Conservation (phyloP, 441 rosid species). For the Pelargonium myrrhifolium region DNA sequence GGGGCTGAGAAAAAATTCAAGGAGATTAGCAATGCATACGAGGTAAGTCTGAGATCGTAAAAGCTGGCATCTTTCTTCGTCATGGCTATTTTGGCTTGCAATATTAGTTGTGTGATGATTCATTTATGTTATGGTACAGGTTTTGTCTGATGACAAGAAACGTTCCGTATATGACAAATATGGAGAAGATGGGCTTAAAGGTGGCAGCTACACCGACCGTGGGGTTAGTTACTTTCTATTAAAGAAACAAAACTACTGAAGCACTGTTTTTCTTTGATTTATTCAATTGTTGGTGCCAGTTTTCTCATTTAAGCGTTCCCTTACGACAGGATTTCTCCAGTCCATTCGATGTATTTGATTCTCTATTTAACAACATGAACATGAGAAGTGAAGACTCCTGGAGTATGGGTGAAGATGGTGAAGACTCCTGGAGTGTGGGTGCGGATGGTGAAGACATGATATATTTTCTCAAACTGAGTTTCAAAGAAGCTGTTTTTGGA, state of each 20-base stretch:
- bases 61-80: neutral
- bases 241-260: neutral
- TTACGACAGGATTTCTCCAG: slow-evolving; percentile 73
- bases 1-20: slow-evolving; percentile 90
- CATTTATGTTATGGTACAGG: slow-evolving; percentile 38
- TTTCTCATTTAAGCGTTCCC: slow-evolving; percentile 7
- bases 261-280: neutral
- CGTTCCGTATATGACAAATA: slow-evolving; percentile 82
- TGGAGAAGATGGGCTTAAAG: slow-evolving; percentile 95
- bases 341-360: slow-evolving; percentile 88
- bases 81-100: neutral
- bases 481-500: slow-evolving; percentile 94
- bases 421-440: slow-evolving; percentile 56
- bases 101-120: slow-evolving; percentile 7
- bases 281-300: neutral
- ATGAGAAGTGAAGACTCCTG: slow-evolving; percentile 65
- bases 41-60: slow-evolving; percentile 42
- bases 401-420: slow-evolving; percentile 68
- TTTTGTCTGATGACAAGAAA: slow-evolving; percentile 89
- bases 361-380: slow-evolving; percentile 78
- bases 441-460: neutral
- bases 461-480: slow-evolving; percentile 57
- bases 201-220: slow-evolving; percentile 75
- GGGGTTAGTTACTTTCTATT: slow-evolving; percentile 51
- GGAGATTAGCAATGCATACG: slow-evolving; percentile 96